These are phyloP conservation scores for Globisporangium uncinulatum DNA, from an alignment of 352 stramenopile species.

Conservation along the genomic window DNA sequence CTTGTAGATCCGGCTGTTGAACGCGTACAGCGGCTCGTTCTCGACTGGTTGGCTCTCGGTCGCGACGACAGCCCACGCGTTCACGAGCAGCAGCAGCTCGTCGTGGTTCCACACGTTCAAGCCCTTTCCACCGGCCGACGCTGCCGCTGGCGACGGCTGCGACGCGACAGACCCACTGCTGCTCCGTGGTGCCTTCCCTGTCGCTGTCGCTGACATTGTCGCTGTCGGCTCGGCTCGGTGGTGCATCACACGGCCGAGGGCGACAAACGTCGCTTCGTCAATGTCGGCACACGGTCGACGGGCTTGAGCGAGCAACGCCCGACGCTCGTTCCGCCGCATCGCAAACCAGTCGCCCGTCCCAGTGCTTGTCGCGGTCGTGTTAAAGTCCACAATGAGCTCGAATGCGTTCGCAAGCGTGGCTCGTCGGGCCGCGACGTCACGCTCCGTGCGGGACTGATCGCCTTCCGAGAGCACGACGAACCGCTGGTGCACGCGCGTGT, in stretches of 20 bases:
- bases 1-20: constrained; percentile 13
- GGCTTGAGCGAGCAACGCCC: background rate
- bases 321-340: constrained; percentile 9
- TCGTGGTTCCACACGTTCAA: constrained; percentile 14
- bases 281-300: constrained; percentile 8
- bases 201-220: background rate
- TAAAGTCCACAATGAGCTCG: constrained; percentile 8
- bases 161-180: background rate
- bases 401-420: constrained; percentile 4
- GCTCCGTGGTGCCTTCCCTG: background rate
- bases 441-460: constrained; percentile 1
- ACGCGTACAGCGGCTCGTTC: constrained; percentile 9
- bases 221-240: background rate
- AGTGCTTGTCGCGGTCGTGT: background rate
- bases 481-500: constrained; percentile 7
- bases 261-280: constrained; percentile 5
- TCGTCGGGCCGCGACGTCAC: background rate
- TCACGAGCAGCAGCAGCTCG: constrained; percentile 6
- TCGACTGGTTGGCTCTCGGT: constrained; percentile 1
- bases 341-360: constrained; percentile 5
- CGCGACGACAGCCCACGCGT: constrained; percentile 1
- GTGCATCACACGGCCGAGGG: constrained; percentile 3
- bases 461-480: constrained; percentile 10
- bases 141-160: constrained; percentile 4
- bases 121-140: constrained; percentile 1